A percentile compares a stretch with the other conserved stretches of the same genome.
These are phyloP conservation scores for Phaeophleospora eucalypticola DNA, from an alignment of 2,329 filamentous ascomycete genomes.

Conservation along the genomic window DNA sequence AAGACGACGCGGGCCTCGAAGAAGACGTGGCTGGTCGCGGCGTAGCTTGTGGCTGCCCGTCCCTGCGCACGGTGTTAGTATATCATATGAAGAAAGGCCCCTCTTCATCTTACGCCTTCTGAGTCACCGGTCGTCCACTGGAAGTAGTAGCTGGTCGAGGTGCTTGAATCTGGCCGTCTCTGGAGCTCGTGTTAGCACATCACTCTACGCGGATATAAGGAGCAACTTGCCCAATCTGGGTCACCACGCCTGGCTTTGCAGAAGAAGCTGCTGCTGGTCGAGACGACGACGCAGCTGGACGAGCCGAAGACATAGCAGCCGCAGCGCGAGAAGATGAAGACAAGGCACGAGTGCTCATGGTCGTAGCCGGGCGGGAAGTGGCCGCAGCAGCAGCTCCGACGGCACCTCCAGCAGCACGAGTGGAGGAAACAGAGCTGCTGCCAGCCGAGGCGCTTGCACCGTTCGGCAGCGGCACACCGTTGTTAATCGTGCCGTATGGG, in stretches of 20 bases:
- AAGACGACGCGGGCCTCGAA: too few relatives aligned
- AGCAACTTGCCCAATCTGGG: background rate
- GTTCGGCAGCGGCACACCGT: conserved; percentile 44
- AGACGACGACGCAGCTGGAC: background rate
- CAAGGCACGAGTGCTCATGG: background rate
- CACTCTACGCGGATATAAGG: background rate
- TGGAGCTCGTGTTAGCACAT: background rate
- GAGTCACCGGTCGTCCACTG: too few relatives aligned
- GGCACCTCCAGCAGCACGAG: background rate
- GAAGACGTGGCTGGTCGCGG: too few relatives aligned
- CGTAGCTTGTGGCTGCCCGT: too few relatives aligned
- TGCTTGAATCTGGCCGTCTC: background rate
- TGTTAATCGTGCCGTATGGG: conserved; percentile 47
- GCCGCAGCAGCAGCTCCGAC: background rate
- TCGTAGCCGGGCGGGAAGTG: background rate
- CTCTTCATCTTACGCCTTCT: too few relatives aligned
- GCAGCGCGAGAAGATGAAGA: background rate
- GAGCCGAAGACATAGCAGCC: too few relatives aligned
- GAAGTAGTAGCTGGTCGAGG: background rate
- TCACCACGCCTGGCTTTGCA: background rate
- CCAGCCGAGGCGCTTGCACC: background rate
- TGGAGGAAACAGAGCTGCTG: too few relatives aligned
- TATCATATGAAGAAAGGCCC: too few relatives aligned
- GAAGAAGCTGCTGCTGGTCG: too few relatives aligned
- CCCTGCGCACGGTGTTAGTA: too few relatives aligned